phyloP scores from a whole-genome alignment of 306 rosid genomes.

The Pterocarpus santalinus region DNA sequence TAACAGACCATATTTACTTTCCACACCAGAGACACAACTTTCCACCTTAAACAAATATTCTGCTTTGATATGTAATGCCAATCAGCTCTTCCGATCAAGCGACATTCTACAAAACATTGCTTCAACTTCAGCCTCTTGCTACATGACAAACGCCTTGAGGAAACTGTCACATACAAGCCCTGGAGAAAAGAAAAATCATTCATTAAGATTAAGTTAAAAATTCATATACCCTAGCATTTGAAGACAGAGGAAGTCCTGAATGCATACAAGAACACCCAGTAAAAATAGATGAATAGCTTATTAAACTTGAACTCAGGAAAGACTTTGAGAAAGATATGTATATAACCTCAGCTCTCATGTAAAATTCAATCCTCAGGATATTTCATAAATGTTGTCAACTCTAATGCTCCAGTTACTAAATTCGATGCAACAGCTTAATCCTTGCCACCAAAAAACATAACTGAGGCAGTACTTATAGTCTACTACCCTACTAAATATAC shows the following conservation, averaged over 20 bases:
- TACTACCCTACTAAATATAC: not conserved
- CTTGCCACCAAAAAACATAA: not conserved
- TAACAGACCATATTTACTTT: conserved; percentile 1
- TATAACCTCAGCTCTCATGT: conserved; percentile 15
- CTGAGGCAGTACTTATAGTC: not conserved
- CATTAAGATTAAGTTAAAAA: conserved; percentile 20
- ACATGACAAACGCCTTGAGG: conserved; percentile 60
- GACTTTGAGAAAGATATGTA: not conserved
- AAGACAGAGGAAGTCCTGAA: not conserved
- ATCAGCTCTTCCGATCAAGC: conserved; percentile 64
- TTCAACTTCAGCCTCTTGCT: conserved; percentile 68
- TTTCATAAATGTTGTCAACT: conserved; percentile 11
- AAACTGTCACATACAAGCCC: conserved; percentile 68
- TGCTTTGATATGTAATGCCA: conserved; percentile 51
- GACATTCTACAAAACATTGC: conserved; percentile 57
- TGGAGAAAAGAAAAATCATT: conserved; percentile 46
- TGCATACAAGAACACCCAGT: not conserved
- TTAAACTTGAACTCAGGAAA: conserved; percentile 23
- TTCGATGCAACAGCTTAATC: conserved; percentile 9
- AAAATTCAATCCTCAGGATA: conserved; percentile 1
- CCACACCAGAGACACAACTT: conserved; percentile 33
- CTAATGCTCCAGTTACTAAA: not conserved
- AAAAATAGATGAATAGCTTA: not conserved
- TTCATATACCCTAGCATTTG: conserved; percentile 28
- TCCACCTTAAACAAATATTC: conserved; percentile 66